These are phyloP conservation scores for Blastobotrys attinorum DNA, from an alignment of 805 yeast genomes.

Conservation along the genomic window DNA sequence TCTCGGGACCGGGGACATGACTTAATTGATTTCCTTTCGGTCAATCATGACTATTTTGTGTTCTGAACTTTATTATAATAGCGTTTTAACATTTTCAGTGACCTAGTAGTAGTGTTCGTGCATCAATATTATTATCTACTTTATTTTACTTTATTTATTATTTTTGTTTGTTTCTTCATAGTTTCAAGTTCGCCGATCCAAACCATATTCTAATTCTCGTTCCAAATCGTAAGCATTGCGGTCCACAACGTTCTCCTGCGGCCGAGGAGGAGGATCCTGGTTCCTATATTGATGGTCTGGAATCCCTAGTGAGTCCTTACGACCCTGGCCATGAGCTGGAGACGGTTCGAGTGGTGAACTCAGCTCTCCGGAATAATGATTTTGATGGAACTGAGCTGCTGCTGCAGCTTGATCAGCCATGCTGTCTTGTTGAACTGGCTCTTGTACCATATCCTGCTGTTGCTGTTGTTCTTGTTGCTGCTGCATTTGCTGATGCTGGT, in stretches of 20 bases:
- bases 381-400: slow-evolving; percentile 2
- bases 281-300: slow-evolving; percentile 35
- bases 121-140: too few species aligned
- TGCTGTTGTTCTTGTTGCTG: slow-evolving; percentile 18
- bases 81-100: too few species aligned
- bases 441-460: slow-evolving; percentile 22
- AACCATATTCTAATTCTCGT: slow-evolving; percentile 58
- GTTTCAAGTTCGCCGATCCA: slow-evolving; percentile 42
- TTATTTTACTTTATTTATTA: too few species aligned
- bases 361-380: too few species aligned
- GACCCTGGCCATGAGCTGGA: slow-evolving; percentile 14
- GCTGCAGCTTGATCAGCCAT: slow-evolving; percentile 9
- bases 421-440: slow-evolving; percentile 25
- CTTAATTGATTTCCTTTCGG: too few species aligned
- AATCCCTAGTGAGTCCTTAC: slow-evolving; percentile 35
- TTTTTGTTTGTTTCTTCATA: too few species aligned
- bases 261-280: slow-evolving; percentile 52
- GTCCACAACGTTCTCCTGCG: slow-evolving; percentile 41
- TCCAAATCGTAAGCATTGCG: slow-evolving; percentile 41
- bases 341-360: slow-evolving; percentile 24
- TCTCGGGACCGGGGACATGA: too few species aligned
- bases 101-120: too few species aligned
- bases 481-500: slow-evolving; percentile 28
- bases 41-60: too few species aligned
- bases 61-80: too few species aligned